Conservation (phyloP, 129 eudicot genomes). For the sunflower (Helianthus annuus) region DNA sequence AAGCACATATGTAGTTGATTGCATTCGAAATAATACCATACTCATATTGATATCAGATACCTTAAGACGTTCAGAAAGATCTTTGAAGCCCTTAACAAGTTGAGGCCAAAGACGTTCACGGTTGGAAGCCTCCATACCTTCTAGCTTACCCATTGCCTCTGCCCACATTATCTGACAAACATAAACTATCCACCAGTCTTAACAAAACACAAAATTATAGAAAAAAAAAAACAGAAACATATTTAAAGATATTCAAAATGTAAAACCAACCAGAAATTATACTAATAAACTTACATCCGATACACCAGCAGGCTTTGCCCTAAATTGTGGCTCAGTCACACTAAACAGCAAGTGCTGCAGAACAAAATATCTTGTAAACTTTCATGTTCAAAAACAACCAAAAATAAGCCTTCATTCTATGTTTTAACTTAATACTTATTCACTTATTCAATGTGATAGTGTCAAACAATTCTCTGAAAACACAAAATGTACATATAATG, state of each 20-base stretch:
- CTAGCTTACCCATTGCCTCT: slow-evolving; percentile 92
- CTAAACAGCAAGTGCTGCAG: slow-evolving; percentile 90
- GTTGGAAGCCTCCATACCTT: slow-evolving; percentile 92
- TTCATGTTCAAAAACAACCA: slow-evolving; percentile 7
- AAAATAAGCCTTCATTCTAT: not conserved
- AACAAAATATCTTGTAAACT: slow-evolving; percentile 21
- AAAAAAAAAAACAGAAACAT: not conserved
- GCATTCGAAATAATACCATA: not conserved
- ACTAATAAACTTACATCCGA: slow-evolving; percentile 74
- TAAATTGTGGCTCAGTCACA: slow-evolving; percentile 80
- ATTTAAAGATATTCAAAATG: not conserved
- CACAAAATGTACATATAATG: not conserved
- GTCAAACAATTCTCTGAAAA: not conserved
- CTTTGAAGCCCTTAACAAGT: slow-evolving; percentile 90
- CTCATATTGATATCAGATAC: slow-evolving; percentile 34
- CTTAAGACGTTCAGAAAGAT: slow-evolving; percentile 93
- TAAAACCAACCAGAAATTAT: slow-evolving; percentile 3
- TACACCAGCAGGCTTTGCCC: slow-evolving; percentile 89
- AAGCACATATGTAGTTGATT: not conserved
- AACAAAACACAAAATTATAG: slow-evolving; percentile 10
- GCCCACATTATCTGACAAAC: slow-evolving; percentile 91
- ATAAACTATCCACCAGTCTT: slow-evolving; percentile 50
- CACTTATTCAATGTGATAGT: not conserved
- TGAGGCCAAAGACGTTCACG: slow-evolving; percentile 98
- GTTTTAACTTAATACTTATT: not conserved